phyloP scores from a whole-genome alignment of 2,329 filamentous ascomycete genomes.

The Whalleya microplaca region DNA sequence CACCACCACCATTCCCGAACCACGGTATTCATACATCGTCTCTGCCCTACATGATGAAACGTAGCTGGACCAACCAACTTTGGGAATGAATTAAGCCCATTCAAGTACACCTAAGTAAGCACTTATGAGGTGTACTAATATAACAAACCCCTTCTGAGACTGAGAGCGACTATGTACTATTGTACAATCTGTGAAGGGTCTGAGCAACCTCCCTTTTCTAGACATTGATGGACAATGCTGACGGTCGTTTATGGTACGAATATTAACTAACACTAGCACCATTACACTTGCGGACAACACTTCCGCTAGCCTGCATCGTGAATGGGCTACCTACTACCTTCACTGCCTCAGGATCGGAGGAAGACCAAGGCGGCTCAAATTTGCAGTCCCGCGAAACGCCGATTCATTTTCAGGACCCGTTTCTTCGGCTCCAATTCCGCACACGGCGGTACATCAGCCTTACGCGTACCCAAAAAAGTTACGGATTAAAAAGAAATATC shows the following conservation, averaged over 20 bases:
- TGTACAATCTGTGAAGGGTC: neutral
- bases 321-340: neutral
- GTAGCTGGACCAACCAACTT: neutral
- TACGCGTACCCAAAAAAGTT: neutral
- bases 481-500: neutral
- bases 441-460: neutral
- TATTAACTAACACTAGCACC: conserved; percentile 5
- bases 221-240: no score
- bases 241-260: neutral
- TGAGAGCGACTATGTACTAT: neutral
- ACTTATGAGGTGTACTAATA: no score
- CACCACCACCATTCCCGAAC: neutral
- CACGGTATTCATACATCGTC: no score
- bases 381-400: no score
- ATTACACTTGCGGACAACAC: conserved; percentile 20
- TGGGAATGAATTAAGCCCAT: no score
- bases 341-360: neutral
- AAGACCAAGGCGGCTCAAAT: neutral
- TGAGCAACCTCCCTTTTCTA: no score
- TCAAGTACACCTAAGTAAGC: no score
- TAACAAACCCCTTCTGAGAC: no score
- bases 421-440: neutral
- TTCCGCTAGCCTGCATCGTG: conserved; percentile 19
- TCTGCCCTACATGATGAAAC: neutral
- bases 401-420: no score